These are phyloP conservation scores for Rhodotorula diobovata DNA, from an alignment of 768 basidiomycete genomes.

Conservation along the genomic window DNA sequence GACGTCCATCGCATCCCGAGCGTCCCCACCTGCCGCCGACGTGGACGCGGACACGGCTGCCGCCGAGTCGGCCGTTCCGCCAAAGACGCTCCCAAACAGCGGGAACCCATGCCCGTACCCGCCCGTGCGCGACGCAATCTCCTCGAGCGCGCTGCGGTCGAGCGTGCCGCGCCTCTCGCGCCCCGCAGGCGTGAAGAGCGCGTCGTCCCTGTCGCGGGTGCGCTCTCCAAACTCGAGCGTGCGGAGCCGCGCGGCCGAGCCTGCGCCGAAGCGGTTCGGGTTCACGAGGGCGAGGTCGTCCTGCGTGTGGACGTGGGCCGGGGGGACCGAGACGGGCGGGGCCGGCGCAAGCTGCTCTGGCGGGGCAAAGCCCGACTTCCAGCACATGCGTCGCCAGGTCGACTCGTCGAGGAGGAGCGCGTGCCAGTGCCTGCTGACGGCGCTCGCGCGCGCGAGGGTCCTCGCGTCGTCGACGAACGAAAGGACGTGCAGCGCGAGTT, in stretches of 20 bases:
- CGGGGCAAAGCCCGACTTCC: slow-evolving; percentile 53
- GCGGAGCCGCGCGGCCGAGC: slow-evolving; percentile 3
- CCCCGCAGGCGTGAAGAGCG: slow-evolving; percentile 33
- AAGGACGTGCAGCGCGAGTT: slow-evolving; percentile 71
- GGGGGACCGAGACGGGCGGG: background rate
- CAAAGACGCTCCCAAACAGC: background rate
- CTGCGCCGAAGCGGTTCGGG: background rate
- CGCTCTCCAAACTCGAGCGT: slow-evolving; percentile 25
- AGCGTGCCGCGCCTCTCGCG: slow-evolving; percentile 34
- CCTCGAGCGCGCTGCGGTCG: slow-evolving; percentile 18
- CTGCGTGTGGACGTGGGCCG: too few species aligned
- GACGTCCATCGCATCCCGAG: background rate
- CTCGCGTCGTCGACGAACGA: slow-evolving; percentile 69
- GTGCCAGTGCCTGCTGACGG: slow-evolving; percentile 70
- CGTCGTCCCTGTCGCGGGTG: slow-evolving; percentile 7
- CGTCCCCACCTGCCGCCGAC: too few species aligned
- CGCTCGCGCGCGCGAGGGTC: slow-evolving; percentile 63
- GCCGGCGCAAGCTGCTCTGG: background rate
- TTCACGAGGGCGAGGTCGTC: background rate
- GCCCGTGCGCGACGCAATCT: slow-evolving; percentile 33
- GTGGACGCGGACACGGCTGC: background rate
- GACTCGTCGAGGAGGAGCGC: slow-evolving; percentile 66
- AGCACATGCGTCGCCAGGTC: slow-evolving; percentile 75
- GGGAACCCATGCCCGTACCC: slow-evolving; percentile 6
- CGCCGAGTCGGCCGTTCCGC: too few species aligned